These are phyloP conservation scores for Alternaria ventricosa DNA, from an alignment of 2,329 filamentous ascomycete genomes.

Conservation along the genomic window DNA sequence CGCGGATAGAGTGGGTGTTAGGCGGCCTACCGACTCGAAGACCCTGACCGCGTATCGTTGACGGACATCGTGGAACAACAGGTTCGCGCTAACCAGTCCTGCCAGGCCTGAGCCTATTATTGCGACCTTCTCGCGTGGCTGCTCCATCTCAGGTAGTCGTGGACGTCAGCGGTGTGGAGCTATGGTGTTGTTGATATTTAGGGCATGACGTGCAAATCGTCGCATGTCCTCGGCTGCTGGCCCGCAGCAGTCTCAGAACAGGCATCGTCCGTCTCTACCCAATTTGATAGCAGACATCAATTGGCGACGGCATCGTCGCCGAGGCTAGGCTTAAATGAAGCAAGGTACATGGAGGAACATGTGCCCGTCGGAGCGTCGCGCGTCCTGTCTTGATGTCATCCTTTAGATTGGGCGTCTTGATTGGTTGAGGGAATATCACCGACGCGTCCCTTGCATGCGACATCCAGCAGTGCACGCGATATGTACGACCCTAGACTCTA, in stretches of 20 bases:
- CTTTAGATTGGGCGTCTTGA: neutral
- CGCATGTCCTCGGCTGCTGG: neutral
- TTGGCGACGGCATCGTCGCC: neutral
- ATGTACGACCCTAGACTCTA: neutral
- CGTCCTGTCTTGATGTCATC: neutral
- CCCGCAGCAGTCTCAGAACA: neutral
- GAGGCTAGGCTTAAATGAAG: neutral
- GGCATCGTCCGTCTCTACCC: neutral
- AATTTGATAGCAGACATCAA: neutral
- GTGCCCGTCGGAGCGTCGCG: neutral
- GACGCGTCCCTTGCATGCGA: neutral
- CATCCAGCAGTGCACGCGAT: neutral
- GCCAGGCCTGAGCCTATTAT: conserved; percentile 59
- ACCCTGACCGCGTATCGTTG: conserved; percentile 53
- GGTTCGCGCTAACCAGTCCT: conserved; percentile 55
- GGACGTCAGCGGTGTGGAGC: neutral
- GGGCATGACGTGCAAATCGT: neutral
- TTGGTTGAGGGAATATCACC: neutral
- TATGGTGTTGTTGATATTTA: neutral
- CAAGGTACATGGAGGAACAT: neutral
- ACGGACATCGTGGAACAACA: conserved; percentile 51
- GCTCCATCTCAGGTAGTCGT: conserved; percentile 8
- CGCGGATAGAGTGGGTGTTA: neutral
- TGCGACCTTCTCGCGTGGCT: conserved; percentile 43
- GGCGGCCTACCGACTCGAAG: conserved; percentile 53